Evolutionary conservation across 2,329 filamentous ascomycete species (phyloP).

Genomic region (Anisogramma anomala): DNA sequence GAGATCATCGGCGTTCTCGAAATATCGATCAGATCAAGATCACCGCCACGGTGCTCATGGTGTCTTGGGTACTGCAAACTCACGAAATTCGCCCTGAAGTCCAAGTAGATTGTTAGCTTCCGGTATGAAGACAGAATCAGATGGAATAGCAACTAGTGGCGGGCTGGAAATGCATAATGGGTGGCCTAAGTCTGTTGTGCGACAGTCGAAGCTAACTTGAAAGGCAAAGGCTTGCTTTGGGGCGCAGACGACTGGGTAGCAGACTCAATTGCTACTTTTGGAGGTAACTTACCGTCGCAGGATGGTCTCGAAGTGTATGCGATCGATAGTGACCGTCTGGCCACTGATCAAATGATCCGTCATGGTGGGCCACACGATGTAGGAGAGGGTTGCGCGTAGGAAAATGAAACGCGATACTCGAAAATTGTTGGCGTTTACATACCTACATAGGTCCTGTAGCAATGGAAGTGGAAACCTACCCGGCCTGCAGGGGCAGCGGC

Average conservation of each 20-base stretch:
- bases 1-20: constrained; percentile 18
- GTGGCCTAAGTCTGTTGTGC: neutral
- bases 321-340: constrained; percentile 43
- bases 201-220: neutral
- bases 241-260: neutral
- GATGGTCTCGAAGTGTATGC: constrained; percentile 49
- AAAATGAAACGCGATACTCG: neutral
- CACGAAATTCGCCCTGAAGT: constrained; percentile 37
- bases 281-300: constrained; percentile 43
- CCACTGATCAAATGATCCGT: neutral
- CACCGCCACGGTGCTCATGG: constrained; percentile 1
- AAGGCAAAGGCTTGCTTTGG: neutral
- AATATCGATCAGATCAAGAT: constrained; percentile 6
- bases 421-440: neutral
- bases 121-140: neutral
- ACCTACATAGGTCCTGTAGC: neutral
- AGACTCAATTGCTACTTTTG: no score
- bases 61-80: constrained; percentile 19
- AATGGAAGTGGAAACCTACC: neutral
- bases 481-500: neutral
- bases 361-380: constrained; percentile 3
- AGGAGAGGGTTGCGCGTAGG: neutral
- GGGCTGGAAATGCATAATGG: no score
- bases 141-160: neutral
- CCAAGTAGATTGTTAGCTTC: constrained; percentile 2